These are phyloP conservation scores for Gryganskiella cystojenkinii DNA, from an alignment of 192 early-diverging fungal species.

Conservation along the genomic window DNA sequence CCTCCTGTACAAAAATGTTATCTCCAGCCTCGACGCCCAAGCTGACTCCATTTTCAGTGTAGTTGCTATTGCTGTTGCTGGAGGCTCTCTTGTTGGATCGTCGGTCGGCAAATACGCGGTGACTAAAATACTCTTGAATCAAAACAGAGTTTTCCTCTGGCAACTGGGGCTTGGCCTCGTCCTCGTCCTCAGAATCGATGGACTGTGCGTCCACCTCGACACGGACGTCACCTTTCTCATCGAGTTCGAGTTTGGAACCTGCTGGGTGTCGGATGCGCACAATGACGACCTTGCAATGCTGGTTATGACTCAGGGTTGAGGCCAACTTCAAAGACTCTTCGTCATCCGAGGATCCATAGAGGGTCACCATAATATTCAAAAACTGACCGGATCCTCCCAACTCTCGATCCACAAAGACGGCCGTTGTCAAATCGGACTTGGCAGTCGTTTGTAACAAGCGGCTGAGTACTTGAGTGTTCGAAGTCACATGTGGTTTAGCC, in stretches of 20 bases:
- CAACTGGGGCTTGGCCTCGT: background rate
- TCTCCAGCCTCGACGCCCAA: conserved; percentile 23
- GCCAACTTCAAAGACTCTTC: conserved; percentile 35
- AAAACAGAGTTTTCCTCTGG: conserved; percentile 32
- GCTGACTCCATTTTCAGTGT: background rate
- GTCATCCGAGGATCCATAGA: conserved; percentile 43
- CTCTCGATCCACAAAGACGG: conserved; percentile 45
- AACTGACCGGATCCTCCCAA: conserved; percentile 43
- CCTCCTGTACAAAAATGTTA: conserved; percentile 30
- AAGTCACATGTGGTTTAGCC: conserved; percentile 23
- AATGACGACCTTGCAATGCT: conserved; percentile 18
- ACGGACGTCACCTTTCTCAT: background rate
- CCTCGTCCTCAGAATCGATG: conserved; percentile 22
- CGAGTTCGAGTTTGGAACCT: background rate
- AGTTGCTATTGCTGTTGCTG: conserved; percentile 8
- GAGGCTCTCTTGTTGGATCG: conserved; percentile 15
- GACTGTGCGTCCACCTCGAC: conserved; percentile 23
- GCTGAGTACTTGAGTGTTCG: conserved; percentile 32
- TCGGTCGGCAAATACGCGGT: conserved; percentile 12
- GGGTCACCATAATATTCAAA: conserved; percentile 38
- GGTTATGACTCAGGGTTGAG: conserved; percentile 33
- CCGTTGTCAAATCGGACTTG: conserved; percentile 22
- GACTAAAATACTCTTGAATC: conserved; percentile 18
- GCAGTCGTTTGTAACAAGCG: conserved; percentile 24
- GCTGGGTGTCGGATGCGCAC: conserved; percentile 24